phyloP scores from a whole-genome alignment of 208 protist species.

The Acanthamoeba lenticulata region DNA sequence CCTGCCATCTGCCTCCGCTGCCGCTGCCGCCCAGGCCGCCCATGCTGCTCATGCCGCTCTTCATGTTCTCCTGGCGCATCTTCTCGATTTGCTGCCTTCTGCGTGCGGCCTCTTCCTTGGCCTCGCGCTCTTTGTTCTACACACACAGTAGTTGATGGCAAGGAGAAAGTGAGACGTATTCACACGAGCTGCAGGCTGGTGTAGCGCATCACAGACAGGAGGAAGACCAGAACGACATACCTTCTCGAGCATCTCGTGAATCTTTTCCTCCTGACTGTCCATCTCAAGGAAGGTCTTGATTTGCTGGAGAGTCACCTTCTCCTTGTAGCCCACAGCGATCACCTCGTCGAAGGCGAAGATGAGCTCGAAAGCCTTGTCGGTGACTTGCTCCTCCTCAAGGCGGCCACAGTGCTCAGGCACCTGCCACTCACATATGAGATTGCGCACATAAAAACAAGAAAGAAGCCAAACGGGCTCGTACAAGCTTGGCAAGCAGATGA shows the following conservation, averaged over 20 bases:
- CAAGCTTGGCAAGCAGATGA: conserved; percentile 90
- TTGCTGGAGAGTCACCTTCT: conserved; percentile 94
- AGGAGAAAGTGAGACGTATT: conserved; percentile 1
- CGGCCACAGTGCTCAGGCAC: conserved; percentile 90
- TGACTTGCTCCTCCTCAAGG: conserved; percentile 89
- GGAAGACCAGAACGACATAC: background rate
- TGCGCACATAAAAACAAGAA: background rate
- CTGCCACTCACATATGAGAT: background rate
- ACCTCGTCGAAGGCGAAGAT: conserved; percentile 98
- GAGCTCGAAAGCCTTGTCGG: conserved; percentile 92
- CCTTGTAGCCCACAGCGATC: conserved; percentile 92
- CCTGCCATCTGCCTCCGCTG: conserved; percentile 24
- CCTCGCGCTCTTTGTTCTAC: conserved; percentile 57
- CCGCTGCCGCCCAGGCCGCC: conserved; percentile 53
- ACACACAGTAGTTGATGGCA: background rate
- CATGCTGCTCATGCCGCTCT: conserved; percentile 30
- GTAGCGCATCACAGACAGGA: background rate
- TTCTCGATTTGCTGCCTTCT: conserved; percentile 70
- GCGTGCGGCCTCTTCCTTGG: conserved; percentile 43
- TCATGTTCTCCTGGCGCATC: background rate
- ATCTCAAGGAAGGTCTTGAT: conserved; percentile 96
- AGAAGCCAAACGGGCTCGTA: conserved; percentile 59
- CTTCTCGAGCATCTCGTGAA: conserved; percentile 87
- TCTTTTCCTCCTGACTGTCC: conserved; percentile 96
- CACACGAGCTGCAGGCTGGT: background rate